Evolutionary conservation across 345 rosid genomes (phyloP), one percentile per base, ranked within the genome.

Genomic region (Euphorbia tirucalli): DNA sequence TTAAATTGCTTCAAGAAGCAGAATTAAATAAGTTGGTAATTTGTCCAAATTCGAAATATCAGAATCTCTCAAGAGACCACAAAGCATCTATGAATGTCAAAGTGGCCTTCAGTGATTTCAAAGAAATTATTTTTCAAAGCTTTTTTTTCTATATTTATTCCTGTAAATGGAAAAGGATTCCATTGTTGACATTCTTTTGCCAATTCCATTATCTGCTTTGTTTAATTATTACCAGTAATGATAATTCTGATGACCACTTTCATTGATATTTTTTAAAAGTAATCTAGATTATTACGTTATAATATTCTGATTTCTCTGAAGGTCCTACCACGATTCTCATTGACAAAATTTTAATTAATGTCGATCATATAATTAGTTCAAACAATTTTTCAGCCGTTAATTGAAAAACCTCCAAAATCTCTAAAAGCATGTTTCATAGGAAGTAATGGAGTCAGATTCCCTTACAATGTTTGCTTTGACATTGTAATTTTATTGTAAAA

Each of bases 131-230:
- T 35, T 35, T n/a, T n/a, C n/a, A n/a, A n/a, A n/a, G n/a, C n/a
- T n/a, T n/a, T n/a, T n/a, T n/a, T n/a, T n/a, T n/a, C n/a, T n/a
- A n/a, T n/a, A n/a, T n/a, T n/a, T n/a, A n/a, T n/a, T n/a, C n/a
- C n/a, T n/a, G n/a, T n/a, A n/a, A n/a, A n/a, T 3, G 39, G 7
- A 15, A 32, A 8, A 15, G 18, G 60, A 24, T 49, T 3, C 37
- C 19, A 13, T 41, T 55, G 70, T 64, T 72, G 76, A 72, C 65
- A 22, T 72, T 65, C 67, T 25, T 11, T n/a, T n/a, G n/a, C n/a
- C n/a, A n/a, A n/a, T n/a, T n/a, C n/a, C n/a, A n/a, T 14, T 18
- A 43, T 10, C 35, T 22, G 74, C 49, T 28, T 28, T 56, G 64
- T 58, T 44, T 65, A 73, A 73, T 56, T 55, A 65, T 56, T 24